These are phyloP conservation scores for Moricandia arvensis DNA, from an alignment of 345 rosid species.

Conservation along the genomic window DNA sequence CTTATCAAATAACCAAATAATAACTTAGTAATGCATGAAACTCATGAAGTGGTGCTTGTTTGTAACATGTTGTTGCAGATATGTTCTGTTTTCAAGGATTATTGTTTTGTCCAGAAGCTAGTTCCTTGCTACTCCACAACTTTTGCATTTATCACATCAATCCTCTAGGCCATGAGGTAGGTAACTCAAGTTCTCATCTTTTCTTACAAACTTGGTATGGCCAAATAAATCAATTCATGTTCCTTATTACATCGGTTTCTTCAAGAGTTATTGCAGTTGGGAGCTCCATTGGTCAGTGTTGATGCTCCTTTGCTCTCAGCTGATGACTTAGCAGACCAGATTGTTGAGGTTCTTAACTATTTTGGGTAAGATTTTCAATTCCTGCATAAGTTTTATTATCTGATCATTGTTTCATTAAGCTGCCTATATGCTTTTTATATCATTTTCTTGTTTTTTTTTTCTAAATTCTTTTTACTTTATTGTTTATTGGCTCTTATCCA, in stretches of 20 bases:
- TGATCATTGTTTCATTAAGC: neutral
- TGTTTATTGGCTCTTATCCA: slow-evolving; percentile 28
- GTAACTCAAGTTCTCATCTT: slow-evolving; percentile 37
- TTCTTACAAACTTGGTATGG: neutral
- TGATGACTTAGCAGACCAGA: slow-evolving; percentile 95
- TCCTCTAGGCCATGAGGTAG: slow-evolving; percentile 98
- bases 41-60: neutral
- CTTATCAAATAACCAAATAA: neutral
- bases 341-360: slow-evolving; percentile 83
- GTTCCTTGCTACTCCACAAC: slow-evolving; percentile 87
- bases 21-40: neutral
- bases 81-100: slow-evolving; percentile 88
- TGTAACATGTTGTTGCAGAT: slow-evolving; percentile 49
- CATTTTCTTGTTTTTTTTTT: neutral
- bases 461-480: slow-evolving; percentile 7
- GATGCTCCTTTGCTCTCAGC: slow-evolving; percentile 69
- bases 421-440: neutral
- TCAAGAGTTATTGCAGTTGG: slow-evolving; percentile 91
- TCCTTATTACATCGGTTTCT: slow-evolving; percentile 52
- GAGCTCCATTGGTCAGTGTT: slow-evolving; percentile 62
- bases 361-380: slow-evolving; percentile 63
- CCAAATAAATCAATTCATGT: slow-evolving; percentile 28
- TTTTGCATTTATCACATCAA: slow-evolving; percentile 94
- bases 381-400: neutral
- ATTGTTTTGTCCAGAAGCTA: slow-evolving; percentile 84